Percentiles rank a stretch among this genome's conserved stretches.
These are phyloP conservation scores for Pseudogymnoascus sp. DNA, from an alignment of 2,329 filamentous ascomycete genomes.

Conservation along the genomic window DNA sequence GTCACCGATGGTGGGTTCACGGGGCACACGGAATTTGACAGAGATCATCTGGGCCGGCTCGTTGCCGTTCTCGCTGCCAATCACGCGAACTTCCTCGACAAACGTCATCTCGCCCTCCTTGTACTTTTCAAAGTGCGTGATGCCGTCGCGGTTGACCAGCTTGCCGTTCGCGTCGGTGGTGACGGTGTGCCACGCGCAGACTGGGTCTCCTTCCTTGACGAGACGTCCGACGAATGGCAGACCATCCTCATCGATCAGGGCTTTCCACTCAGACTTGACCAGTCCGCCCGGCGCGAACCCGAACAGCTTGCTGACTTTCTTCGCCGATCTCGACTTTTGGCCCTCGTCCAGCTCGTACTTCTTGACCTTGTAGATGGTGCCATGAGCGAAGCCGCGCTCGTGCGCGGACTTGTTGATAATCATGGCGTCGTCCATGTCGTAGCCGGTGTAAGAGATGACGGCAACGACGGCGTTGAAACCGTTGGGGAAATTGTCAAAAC, in stretches of 20 bases:
- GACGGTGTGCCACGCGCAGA: constrained; percentile 87
- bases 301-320: constrained; percentile 72
- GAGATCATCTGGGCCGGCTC: constrained; percentile 83
- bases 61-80: constrained; percentile 74
- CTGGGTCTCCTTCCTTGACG: constrained; percentile 70
- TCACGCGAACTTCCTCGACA: constrained; percentile 85
- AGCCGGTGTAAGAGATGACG: constrained; percentile 96
- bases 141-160: constrained; percentile 75
- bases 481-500: constrained; percentile 96
- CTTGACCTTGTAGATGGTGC: constrained; percentile 97
- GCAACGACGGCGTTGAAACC: constrained; percentile 92
- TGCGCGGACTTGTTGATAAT: constrained; percentile 97
- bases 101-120: constrained; percentile 85
- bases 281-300: constrained; percentile 77
- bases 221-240: constrained; percentile 72
- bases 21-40: constrained; percentile 85
- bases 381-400: constrained; percentile 90
- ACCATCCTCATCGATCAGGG: constrained; percentile 77
- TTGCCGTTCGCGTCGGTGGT: constrained; percentile 69
- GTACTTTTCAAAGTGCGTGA: constrained; percentile 86
- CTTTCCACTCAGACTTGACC: constrained; percentile 61
- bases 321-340: constrained; percentile 54
- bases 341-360: constrained; percentile 75
- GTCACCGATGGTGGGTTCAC: constrained; percentile 88
- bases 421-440: constrained; percentile 99